A percentile compares a stretch with the other conserved stretches of the same genome.
phyloP scores from a whole-genome alignment of 441 rosid genomes.

The Populus hybrid region DNA sequence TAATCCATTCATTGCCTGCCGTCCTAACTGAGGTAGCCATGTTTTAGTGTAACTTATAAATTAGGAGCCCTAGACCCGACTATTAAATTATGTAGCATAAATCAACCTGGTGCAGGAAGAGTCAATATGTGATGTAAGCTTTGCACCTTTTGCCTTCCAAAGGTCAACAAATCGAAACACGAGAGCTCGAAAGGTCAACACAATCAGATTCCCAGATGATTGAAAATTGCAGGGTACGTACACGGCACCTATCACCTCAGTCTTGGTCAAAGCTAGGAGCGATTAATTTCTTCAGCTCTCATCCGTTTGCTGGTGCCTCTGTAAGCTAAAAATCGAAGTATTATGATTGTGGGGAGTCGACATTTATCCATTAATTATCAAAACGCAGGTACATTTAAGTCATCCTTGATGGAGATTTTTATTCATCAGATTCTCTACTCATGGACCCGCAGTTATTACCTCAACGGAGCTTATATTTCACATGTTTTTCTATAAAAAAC shows the following conservation, averaged over 20 bases:
- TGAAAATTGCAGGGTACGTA: not conserved
- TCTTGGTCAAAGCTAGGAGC: not conserved
- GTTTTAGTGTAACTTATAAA: not conserved
- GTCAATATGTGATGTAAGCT: not conserved
- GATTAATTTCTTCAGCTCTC: not conserved
- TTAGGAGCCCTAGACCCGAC: not conserved
- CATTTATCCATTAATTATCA: not conserved
- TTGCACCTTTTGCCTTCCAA: not conserved
- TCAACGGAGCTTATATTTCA: too few relatives aligned
- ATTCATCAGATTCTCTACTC: too few relatives aligned
- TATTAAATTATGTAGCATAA: not conserved
- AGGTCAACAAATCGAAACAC: not conserved
- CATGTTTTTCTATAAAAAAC: too few relatives aligned
- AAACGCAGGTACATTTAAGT: not conserved
- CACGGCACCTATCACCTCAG: not conserved
- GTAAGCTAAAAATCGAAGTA: not conserved
- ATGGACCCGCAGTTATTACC: too few relatives aligned
- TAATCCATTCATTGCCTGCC: too few relatives aligned
- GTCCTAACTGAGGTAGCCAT: not conserved
- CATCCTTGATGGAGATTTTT: too few relatives aligned
- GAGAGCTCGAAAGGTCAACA: not conserved
- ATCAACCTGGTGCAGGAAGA: not conserved
- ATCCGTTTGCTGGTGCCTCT: not conserved
- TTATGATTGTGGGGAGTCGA: not conserved
- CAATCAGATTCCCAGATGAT: not conserved